phyloP scores from a whole-genome alignment of 306 rosid species.

The Canavalia gladiata region DNA sequence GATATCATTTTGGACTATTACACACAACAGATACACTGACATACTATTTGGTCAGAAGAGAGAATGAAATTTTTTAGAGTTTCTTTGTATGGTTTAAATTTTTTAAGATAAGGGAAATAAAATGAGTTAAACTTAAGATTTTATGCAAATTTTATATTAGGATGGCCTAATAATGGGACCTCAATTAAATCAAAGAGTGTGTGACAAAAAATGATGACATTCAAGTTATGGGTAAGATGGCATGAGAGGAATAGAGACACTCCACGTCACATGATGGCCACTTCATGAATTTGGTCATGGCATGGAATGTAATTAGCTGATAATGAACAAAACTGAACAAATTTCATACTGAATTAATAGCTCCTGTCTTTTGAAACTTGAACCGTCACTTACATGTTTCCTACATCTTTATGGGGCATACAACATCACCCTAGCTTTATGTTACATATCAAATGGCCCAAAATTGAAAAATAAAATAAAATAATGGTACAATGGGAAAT shows the following conservation, averaged over 20 bases:
- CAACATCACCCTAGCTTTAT: not conserved
- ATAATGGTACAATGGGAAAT: too few relatives aligned
- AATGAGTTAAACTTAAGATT: too few relatives aligned
- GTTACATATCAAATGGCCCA: not conserved
- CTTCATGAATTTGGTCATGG: not conserved
- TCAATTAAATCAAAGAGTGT: too few relatives aligned
- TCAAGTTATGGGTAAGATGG: not conserved
- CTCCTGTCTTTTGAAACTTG: slow-evolving; percentile 3
- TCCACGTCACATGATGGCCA: slow-evolving; percentile 22
- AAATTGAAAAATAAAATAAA: too few relatives aligned
- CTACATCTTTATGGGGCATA: not conserved
- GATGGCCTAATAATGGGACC: too few relatives aligned
- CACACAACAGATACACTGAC: not conserved
- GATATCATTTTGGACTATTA: slow-evolving; percentile 28
- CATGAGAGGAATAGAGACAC: not conserved
- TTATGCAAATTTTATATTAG: too few relatives aligned
- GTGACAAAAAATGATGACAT: not conserved
- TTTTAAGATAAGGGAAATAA: too few relatives aligned
- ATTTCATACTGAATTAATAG: not conserved
- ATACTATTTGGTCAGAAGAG: too few relatives aligned
- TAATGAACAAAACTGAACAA: not conserved
- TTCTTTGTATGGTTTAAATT: too few relatives aligned
- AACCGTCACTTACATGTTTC: not conserved
- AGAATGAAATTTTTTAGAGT: too few relatives aligned
- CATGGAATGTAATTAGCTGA: slow-evolving; percentile 7